Percentiles rank a stretch among this genome's conserved stretches.
phyloP scores from a whole-genome alignment of 768 basidiomycete genomes.

The Postia placenta region DNA sequence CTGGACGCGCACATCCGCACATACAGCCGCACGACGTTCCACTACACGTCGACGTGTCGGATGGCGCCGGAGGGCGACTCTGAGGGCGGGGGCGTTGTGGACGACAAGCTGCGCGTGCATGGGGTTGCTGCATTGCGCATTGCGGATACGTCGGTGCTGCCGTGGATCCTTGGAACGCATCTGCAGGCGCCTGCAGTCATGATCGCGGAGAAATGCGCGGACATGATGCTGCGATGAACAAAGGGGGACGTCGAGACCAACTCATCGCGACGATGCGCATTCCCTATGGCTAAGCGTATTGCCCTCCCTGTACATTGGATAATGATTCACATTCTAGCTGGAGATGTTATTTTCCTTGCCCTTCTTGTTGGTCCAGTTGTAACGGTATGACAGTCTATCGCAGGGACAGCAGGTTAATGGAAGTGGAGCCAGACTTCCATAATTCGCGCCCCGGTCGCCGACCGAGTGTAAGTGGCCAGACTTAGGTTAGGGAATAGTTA shows the following conservation, averaged over 20 bases:
- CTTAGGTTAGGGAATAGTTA: too few relatives aligned
- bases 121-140: conserved; percentile 37
- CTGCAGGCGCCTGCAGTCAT: conserved; percentile 27
- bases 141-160: conserved; percentile 17
- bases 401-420: too few relatives aligned
- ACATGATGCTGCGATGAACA: conserved; percentile 19
- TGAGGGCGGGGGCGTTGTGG: conserved; percentile 30
- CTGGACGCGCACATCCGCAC: conserved; percentile 26
- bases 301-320: too few relatives aligned
- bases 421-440: too few relatives aligned
- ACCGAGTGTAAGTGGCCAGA: too few relatives aligned
- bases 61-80: conserved; percentile 22
- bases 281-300: too few relatives aligned
- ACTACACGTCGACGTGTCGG: conserved; percentile 31
- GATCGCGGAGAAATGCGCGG: conserved; percentile 35
- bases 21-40: conserved; percentile 24
- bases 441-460: too few relatives aligned
- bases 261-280: too few relatives aligned
- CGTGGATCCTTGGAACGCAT: conserved; percentile 26
- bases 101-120: conserved; percentile 35
- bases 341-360: too few relatives aligned
- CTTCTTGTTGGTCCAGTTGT: too few relatives aligned
- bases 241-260: neutral
- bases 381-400: too few relatives aligned
- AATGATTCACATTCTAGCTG: too few relatives aligned